Conservation (phyloP, 345 rosid genomes). For the Erysimum cheiranthoides region DNA sequence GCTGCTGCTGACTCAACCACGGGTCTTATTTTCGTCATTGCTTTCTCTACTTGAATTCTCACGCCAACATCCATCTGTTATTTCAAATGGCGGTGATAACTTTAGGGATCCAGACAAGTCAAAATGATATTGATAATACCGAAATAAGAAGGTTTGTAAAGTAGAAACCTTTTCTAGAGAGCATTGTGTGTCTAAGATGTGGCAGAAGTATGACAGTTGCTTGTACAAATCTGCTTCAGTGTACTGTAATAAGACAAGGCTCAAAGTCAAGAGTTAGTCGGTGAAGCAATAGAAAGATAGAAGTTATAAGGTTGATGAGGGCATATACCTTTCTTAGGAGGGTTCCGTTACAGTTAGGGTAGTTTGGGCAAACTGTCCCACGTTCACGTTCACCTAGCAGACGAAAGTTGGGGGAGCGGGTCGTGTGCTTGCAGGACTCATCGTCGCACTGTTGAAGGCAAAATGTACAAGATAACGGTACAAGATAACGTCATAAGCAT, state of each 20-base stretch:
- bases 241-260: slow-evolving; percentile 53
- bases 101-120: slow-evolving; percentile 14
- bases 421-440: slow-evolving; percentile 85
- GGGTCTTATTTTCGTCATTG: slow-evolving; percentile 61
- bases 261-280: not conserved
- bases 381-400: slow-evolving; percentile 81
- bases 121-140: not conserved
- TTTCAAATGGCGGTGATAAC: not conserved
- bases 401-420: slow-evolving; percentile 68
- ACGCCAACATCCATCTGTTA: slow-evolving; percentile 63
- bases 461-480: slow-evolving; percentile 22
- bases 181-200: slow-evolving; percentile 69
- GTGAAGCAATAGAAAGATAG: slow-evolving; percentile 6
- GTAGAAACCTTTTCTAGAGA: slow-evolving; percentile 73
- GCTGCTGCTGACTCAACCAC: slow-evolving; percentile 62
- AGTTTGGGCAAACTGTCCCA: slow-evolving; percentile 97
- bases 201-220: slow-evolving; percentile 87
- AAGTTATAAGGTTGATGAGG: slow-evolving; percentile 1
- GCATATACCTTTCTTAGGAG: slow-evolving; percentile 73
- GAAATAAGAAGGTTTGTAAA: not conserved
- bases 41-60: slow-evolving; percentile 65
- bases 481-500: slow-evolving; percentile 4
- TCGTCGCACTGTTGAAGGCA: slow-evolving; percentile 80
- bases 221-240: slow-evolving; percentile 90
- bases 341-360: slow-evolving; percentile 88